phyloP scores from a whole-genome alignment of 257 asterid genomes.

The Solanum appendiculatum region DNA sequence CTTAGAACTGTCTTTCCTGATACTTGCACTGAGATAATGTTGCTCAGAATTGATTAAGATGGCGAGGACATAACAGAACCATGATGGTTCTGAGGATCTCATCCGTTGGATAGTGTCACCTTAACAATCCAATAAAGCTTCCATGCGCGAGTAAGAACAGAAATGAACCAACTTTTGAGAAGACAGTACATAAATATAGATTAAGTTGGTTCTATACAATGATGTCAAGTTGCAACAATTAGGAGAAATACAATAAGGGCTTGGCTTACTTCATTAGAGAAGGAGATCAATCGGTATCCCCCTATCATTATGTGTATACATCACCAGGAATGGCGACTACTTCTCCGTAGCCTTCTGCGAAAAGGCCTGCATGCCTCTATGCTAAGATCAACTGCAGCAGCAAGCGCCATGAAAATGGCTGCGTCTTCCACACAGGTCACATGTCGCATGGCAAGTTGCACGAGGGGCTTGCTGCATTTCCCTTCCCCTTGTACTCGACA shows the following conservation, averaged over 20 bases:
- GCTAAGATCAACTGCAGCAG: constrained; percentile 93
- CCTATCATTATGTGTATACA: background rate
- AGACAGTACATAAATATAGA: background rate
- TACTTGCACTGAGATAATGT: background rate
- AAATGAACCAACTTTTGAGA: background rate
- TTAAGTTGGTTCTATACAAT: background rate
- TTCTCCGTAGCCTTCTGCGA: constrained; percentile 50
- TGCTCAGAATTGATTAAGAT: background rate
- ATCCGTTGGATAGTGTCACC: background rate
- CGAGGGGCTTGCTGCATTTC: constrained; percentile 70
- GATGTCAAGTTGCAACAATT: background rate
- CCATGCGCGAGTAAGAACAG: background rate
- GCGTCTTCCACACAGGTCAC: constrained; percentile 93
- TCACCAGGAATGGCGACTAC: constrained; percentile 71
- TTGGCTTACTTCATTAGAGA: background rate
- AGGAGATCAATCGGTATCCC: background rate
- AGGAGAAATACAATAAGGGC: background rate
- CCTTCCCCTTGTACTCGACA: constrained; percentile 86
- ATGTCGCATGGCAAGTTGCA: constrained; percentile 82
- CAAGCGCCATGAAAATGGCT: constrained; percentile 93
- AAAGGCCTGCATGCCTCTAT: constrained; percentile 84
- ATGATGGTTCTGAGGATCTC: background rate
- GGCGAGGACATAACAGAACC: background rate
- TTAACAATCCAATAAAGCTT: background rate
- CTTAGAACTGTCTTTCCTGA: background rate